phyloP scores from a whole-genome alignment of 441 rosid genomes.

The Gossypium laxum region DNA sequence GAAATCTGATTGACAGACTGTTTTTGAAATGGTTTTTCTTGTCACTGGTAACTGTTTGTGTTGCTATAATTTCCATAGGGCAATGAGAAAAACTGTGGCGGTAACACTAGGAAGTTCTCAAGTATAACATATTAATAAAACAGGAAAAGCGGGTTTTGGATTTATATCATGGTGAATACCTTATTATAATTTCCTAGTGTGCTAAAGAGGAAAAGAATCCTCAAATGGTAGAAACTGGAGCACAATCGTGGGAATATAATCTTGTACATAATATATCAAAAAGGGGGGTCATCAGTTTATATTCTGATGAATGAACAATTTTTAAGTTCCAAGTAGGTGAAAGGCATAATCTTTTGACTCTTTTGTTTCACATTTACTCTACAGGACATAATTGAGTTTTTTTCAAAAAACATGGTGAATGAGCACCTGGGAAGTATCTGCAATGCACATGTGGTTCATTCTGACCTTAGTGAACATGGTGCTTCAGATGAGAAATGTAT shows the following conservation, averaged over 20 bases:
- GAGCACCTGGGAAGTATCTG: conserved; percentile 68
- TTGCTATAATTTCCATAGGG: not conserved
- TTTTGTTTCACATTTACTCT: conserved; percentile 15
- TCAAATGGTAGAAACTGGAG: not conserved
- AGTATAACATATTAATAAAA: not conserved
- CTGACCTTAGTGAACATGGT: conserved; percentile 61
- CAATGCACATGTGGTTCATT: conserved; percentile 83
- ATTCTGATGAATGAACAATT: not conserved
- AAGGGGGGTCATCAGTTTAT: not conserved
- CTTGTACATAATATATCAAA: not conserved
- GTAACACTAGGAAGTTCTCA: not conserved
- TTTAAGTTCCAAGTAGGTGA: not conserved
- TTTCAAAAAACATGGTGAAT: conserved; percentile 56
- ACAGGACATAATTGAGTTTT: conserved; percentile 74
- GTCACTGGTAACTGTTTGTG: not conserved
- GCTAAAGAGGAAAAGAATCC: not conserved
- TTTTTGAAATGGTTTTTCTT: not conserved
- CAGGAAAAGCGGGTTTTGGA: not conserved
- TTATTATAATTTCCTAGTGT: not conserved
- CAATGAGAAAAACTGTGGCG: not conserved
- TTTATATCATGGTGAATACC: conserved; percentile 1
- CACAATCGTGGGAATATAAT: not conserved
- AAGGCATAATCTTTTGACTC: not conserved
- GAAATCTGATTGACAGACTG: not conserved
- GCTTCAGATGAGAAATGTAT: conserved; percentile 65